A percentile compares a stretch with the other conserved stretches of the same genome.
Conservation (phyloP, 2,329 filamentous ascomycete species). For the Monilinia fructigena region DNA sequence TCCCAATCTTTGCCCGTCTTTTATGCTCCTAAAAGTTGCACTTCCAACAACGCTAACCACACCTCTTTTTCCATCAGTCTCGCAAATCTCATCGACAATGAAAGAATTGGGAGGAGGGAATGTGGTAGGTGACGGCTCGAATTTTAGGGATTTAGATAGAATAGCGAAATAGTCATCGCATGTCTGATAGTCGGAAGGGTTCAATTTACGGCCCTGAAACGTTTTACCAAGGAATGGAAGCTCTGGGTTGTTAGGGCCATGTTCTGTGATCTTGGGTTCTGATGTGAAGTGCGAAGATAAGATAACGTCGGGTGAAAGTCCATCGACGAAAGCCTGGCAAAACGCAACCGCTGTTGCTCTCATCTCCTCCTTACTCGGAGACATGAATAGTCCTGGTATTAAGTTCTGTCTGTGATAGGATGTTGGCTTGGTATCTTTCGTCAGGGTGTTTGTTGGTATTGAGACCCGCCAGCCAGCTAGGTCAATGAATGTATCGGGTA, state of each 20-base stretch:
- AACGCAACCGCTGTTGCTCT: slow-evolving; percentile 13
- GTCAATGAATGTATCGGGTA: not conserved
- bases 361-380: not conserved
- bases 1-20: slow-evolving; percentile 45
- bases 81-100: slow-evolving; percentile 40
- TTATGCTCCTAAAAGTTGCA: slow-evolving; percentile 40
- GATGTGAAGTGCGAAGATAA: slow-evolving; percentile 21
- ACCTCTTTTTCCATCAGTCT: slow-evolving; percentile 25
- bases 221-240: slow-evolving; percentile 45
- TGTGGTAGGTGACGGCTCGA: slow-evolving; percentile 9
- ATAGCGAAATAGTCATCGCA: slow-evolving; percentile 45
- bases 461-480: not conserved
- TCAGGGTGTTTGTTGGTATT: not conserved
- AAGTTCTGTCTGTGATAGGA: not conserved
- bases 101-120: slow-evolving; percentile 21
- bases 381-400: not conserved
- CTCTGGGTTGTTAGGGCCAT: slow-evolving; percentile 41
- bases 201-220: slow-evolving; percentile 33
- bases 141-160: slow-evolving; percentile 38
- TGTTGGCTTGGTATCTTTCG: not conserved
- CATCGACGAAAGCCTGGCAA: slow-evolving; percentile 19
- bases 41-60: slow-evolving; percentile 43
- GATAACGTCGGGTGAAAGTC: slow-evolving; percentile 10
- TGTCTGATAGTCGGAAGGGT: slow-evolving; percentile 25
- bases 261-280: slow-evolving; percentile 42